phyloP scores from a whole-genome alignment of 2,329 filamentous ascomycete genomes.

The Arthrinium phaeospermum region DNA sequence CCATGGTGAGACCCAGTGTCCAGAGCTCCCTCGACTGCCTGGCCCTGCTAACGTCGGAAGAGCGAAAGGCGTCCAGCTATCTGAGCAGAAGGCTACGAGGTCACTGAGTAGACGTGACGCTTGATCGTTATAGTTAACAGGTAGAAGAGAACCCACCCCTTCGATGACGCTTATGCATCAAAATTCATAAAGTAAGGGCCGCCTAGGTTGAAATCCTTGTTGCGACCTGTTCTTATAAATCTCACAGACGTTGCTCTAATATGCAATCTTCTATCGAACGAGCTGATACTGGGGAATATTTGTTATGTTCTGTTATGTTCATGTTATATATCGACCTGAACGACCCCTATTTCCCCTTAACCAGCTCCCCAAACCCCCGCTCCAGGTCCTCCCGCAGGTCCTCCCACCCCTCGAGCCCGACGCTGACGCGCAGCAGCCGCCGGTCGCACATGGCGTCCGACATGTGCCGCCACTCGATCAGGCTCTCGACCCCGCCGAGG shows the following conservation, averaged over 20 bases:
- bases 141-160: too few relatives aligned
- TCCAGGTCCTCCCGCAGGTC: slow-evolving; percentile 80
- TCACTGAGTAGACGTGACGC: too few relatives aligned
- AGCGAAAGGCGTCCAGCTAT: too few relatives aligned
- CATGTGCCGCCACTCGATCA: slow-evolving; percentile 97
- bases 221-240: too few relatives aligned
- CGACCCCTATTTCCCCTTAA: neutral
- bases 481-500: slow-evolving; percentile 88
- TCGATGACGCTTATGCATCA: neutral
- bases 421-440: slow-evolving; percentile 77
- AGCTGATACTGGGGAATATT: neutral
- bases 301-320: neutral
- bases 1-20: too few relatives aligned
- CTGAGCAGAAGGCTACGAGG: too few relatives aligned
- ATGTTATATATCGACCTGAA: neutral
- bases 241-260: neutral
- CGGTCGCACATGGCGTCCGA: slow-evolving; percentile 76
- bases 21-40: too few relatives aligned
- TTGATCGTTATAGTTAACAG: too few relatives aligned
- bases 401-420: slow-evolving; percentile 86
- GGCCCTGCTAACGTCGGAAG: too few relatives aligned
- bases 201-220: neutral
- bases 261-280: neutral
- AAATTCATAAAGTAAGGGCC: neutral
- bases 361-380: slow-evolving; percentile 66